Base-by-base conservation (phyloP, 306 rosid species). In the Ormosia semicastrata region DNA sequence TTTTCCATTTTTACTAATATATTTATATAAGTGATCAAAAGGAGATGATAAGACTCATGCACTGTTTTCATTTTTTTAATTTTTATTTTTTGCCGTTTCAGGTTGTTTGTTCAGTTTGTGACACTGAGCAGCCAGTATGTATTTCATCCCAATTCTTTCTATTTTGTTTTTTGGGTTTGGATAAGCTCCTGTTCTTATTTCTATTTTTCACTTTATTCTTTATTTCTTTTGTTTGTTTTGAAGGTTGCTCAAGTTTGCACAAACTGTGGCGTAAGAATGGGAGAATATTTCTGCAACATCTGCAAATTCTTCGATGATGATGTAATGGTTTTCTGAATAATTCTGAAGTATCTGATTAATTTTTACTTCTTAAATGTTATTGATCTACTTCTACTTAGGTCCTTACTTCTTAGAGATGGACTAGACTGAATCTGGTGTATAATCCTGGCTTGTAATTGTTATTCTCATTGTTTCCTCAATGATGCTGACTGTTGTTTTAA, bases 221-320 rank as follows among this genome's bases (percentile, higher is more conserved):
- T 40, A n/a, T 46, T 6, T 71, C 40, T 15, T 40, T 43, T 41
- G 54, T 50, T 67, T 12, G 14, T 67, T 59, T 62, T 66, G 56
- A 77, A 96, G 99, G 92, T 74, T 85, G 91, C 97, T 79, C 92
- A 86, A 91, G 90, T 89, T 84, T 96, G 99, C 74, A 92, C 96
- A 4, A 96, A 96, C 78, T 96, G 99, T 68, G 98, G 99, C 33
- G 90, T 96, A 70, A 89, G 74, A 83, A 91, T 93, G 98, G 99
- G 98, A 81, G 99, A 93, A 79, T 96, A 96, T 84, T 93, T 91
- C 88, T 96, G 99, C 54, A 73, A 87, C 33, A 91, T 91, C 71
- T 96, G 98, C 94, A 93, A 87, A 82, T 96, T 96, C 89, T 93
- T 82, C 33, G 98, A 96, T 46, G 99, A 96, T 76, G 97, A 92